phyloP scores from a whole-genome alignment of 2,329 filamentous ascomycete genomes.

The Microsporum audouinii region DNA sequence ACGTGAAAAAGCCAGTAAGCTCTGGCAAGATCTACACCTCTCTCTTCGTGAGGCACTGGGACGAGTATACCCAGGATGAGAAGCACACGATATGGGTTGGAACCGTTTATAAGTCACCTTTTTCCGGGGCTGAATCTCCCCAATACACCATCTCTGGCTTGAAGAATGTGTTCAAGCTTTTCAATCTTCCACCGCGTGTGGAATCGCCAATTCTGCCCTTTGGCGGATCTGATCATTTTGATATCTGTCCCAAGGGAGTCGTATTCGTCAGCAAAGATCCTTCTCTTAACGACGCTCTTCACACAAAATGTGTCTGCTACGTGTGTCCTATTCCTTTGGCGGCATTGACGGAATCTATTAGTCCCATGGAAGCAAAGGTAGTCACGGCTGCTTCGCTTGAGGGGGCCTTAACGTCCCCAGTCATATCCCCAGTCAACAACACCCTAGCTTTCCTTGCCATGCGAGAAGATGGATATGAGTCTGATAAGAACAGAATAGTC shows the following conservation, averaged over 20 bases:
- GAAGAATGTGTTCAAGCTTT: conserved; percentile 26
- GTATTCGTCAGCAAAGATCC: conserved; percentile 40
- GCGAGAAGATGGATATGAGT: conserved; percentile 37
- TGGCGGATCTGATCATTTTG: conserved; percentile 37
- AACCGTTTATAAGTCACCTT: conserved; percentile 32
- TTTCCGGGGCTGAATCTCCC: conserved; percentile 15
- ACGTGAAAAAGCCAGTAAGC: conserved; percentile 35
- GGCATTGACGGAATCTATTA: conserved; percentile 30
- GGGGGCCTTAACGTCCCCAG: conserved; percentile 36
- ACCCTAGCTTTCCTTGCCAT: conserved; percentile 35
- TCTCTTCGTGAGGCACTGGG: conserved; percentile 45
- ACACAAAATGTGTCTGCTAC: conserved; percentile 38
- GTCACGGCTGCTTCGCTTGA: conserved; percentile 20
- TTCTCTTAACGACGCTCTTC: conserved; percentile 33
- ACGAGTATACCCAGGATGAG: conserved; percentile 39
- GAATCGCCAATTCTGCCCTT: conserved; percentile 41
- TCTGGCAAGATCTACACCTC: conserved; percentile 41
- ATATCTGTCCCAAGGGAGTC: conserved; percentile 35
- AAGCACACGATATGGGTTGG: conserved; percentile 41
- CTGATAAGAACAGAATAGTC: conserved; percentile 36
- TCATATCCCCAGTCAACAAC: conserved; percentile 35
- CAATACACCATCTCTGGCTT: conserved; percentile 32
- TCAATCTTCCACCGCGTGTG: conserved; percentile 27
- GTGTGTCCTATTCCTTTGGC: conserved; percentile 31
- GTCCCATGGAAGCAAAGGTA: conserved; percentile 23